Conservation (phyloP, 2,329 filamentous ascomycete genomes). For the Simplicillium sp. region DNA sequence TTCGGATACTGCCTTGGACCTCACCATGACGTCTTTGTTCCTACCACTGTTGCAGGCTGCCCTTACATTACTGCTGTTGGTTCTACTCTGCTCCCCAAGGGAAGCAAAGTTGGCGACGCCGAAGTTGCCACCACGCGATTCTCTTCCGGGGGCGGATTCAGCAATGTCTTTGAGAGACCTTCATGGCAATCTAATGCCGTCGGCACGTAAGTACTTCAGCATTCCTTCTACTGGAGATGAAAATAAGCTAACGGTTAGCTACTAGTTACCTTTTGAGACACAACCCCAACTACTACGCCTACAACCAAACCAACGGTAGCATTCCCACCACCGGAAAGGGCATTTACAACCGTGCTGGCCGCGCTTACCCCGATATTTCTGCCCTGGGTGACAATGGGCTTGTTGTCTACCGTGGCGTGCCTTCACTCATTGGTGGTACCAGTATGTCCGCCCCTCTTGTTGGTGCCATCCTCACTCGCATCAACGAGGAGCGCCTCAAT, state of each 20-base stretch:
- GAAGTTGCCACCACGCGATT: slow-evolving; percentile 36
- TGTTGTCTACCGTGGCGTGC: slow-evolving; percentile 31
- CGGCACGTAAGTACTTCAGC: slow-evolving; percentile 21
- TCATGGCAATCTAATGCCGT: slow-evolving; percentile 33
- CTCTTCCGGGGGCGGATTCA: slow-evolving; percentile 37
- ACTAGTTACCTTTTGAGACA: neutral
- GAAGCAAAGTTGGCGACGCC: slow-evolving; percentile 24
- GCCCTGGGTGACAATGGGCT: slow-evolving; percentile 33
- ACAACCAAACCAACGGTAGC: slow-evolving; percentile 21
- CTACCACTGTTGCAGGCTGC: slow-evolving; percentile 21
- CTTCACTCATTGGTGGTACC: slow-evolving; percentile 37
- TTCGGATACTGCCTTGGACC: slow-evolving; percentile 6
- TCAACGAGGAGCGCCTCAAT: slow-evolving; percentile 25
- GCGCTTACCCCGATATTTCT: slow-evolving; percentile 33
- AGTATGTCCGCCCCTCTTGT: slow-evolving; percentile 17
- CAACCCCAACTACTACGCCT: slow-evolving; percentile 9
- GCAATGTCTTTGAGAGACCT: slow-evolving; percentile 35
- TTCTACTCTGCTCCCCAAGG: slow-evolving; percentile 33
- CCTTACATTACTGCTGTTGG: slow-evolving; percentile 38
- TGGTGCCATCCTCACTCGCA: slow-evolving; percentile 9
- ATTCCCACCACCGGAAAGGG: slow-evolving; percentile 25
- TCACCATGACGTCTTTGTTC: slow-evolving; percentile 27
- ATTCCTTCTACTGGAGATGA: too few relatives aligned
- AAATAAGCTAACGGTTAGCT: too few relatives aligned
- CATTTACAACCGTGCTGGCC: slow-evolving; percentile 29